Evolutionary conservation across 176 grass and related monocot species (phyloP).

Genomic region (Alloteropsis semialata): DNA sequence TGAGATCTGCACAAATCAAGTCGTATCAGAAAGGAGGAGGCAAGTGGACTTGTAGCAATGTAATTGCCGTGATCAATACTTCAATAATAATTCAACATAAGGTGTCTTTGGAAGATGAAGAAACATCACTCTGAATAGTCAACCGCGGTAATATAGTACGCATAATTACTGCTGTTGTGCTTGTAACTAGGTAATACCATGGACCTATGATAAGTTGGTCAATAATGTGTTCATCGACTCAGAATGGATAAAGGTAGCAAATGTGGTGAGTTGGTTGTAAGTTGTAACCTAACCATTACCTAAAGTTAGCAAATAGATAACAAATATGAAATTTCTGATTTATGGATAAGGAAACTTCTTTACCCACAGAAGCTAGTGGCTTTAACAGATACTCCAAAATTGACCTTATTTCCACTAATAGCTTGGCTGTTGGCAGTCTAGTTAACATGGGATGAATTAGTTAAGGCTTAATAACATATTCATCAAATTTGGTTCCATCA

Average conservation of each 20-base stretch:
- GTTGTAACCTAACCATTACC: neutral
- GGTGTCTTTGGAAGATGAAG: neutral
- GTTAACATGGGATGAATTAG: neutral
- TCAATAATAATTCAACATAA: neutral
- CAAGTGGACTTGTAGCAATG: neutral
- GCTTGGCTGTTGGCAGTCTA: neutral
- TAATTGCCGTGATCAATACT: neutral
- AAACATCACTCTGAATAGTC: neutral
- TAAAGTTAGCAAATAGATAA: neutral
- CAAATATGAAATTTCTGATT: neutral
- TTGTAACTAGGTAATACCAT: neutral
- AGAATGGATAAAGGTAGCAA: neutral
- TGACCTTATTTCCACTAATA: neutral
- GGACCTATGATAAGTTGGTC: neutral
- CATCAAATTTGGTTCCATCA: neutral
- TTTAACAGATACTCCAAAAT: neutral
- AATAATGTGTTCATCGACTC: neutral
- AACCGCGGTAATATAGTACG: neutral
- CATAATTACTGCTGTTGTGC: neutral
- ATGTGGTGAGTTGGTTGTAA: neutral
- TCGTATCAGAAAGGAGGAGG: neutral
- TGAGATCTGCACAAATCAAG: conserved; percentile 54
- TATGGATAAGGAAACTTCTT: neutral
- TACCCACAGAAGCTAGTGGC: neutral
- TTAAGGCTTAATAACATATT: neutral